Percentiles rank a stretch among this genome's conserved stretches.
Conservation (phyloP, 2,329 filamentous ascomycete species). For the Colletotrichum cuscutae region DNA sequence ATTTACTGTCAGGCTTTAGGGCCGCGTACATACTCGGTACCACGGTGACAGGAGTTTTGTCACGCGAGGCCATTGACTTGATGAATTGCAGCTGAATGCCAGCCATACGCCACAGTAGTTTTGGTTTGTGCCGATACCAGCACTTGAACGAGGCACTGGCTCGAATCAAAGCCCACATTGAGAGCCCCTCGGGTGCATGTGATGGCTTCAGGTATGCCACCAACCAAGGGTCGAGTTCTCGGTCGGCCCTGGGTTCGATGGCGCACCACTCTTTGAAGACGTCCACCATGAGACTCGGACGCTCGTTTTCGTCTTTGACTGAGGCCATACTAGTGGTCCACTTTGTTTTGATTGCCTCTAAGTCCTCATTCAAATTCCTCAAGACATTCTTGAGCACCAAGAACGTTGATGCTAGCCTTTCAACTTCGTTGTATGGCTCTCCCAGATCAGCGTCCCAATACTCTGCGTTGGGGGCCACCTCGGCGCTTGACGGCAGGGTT, state of each 20-base stretch:
- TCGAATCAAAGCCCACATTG: slow-evolving; percentile 59
- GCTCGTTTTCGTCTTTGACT: slow-evolving; percentile 34
- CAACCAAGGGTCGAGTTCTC: slow-evolving; percentile 29
- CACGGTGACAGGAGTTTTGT: slow-evolving; percentile 43
- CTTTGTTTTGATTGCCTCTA: slow-evolving; percentile 40
- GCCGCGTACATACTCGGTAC: slow-evolving; percentile 49
- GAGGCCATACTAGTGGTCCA: slow-evolving; percentile 44
- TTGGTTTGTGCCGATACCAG: slow-evolving; percentile 40
- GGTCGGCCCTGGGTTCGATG: slow-evolving; percentile 47
- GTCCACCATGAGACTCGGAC: slow-evolving; percentile 43
- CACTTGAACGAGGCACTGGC: slow-evolving; percentile 59
- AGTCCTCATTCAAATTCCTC: slow-evolving; percentile 44
- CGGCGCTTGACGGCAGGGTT: background rate
- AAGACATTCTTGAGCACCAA: slow-evolving; percentile 46
- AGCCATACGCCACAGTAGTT: slow-evolving; percentile 59
- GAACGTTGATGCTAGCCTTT: slow-evolving; percentile 42
- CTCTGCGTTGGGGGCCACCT: slow-evolving; percentile 14
- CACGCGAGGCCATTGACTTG: slow-evolving; percentile 49
- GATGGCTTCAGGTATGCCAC: slow-evolving; percentile 39
- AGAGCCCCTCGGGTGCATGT: slow-evolving; percentile 40
- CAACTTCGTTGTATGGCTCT: slow-evolving; percentile 46
- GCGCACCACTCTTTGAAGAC: slow-evolving; percentile 53
- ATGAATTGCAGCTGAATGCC: slow-evolving; percentile 60
- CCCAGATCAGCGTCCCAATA: slow-evolving; percentile 51
- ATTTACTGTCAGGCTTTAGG: slow-evolving; percentile 48